Conservation (phyloP, 2,329 filamentous ascomycete genomes). For the Clarireedia homoeocarpa region DNA sequence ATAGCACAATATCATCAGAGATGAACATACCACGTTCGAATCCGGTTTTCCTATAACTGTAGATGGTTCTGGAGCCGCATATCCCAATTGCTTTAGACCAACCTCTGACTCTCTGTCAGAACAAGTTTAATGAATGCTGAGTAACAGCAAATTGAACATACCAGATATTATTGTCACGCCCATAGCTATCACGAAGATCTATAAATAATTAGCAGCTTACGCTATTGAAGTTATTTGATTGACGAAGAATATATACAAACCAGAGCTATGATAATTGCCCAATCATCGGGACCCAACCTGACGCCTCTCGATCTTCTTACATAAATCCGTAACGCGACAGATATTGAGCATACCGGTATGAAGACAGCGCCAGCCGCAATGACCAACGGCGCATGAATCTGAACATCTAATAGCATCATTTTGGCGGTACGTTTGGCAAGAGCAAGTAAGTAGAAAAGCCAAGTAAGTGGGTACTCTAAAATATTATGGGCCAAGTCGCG, state of each 20-base stretch:
- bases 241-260: background rate
- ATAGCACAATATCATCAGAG: too few relatives aligned
- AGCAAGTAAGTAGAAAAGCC: background rate
- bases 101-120: background rate
- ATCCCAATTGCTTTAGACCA: slow-evolving; percentile 1
- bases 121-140: too few relatives aligned
- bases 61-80: background rate
- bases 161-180: too few relatives aligned
- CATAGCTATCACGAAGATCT: too few relatives aligned
- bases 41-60: slow-evolving; percentile 4
- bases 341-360: background rate
- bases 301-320: background rate
- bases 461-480: background rate
- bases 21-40: slow-evolving; percentile 1
- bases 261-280: slow-evolving; percentile 2
- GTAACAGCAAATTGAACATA: too few relatives aligned
- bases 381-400: slow-evolving; percentile 1
- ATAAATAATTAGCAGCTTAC: too few relatives aligned
- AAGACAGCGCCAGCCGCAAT: background rate
- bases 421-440: background rate
- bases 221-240: too few relatives aligned
- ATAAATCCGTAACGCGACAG: slow-evolving; percentile 1
- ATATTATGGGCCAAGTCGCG: too few relatives aligned
- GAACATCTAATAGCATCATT: background rate
- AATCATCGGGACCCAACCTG: slow-evolving; percentile 5